These are phyloP conservation scores for Calycina marina DNA, from an alignment of 2,329 filamentous ascomycete species.

Conservation along the genomic window DNA sequence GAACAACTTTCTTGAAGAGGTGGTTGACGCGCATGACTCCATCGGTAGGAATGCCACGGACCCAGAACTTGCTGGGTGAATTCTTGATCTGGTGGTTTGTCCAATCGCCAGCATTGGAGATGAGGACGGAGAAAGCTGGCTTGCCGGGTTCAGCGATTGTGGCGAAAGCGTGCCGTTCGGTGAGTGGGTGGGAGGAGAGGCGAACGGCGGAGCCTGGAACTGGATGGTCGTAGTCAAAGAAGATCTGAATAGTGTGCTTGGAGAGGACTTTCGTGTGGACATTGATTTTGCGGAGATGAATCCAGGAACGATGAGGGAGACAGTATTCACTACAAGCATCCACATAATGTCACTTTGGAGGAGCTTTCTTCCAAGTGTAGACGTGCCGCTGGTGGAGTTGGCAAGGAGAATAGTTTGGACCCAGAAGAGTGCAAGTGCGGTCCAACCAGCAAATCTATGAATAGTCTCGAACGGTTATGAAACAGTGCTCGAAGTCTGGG, in stretches of 20 bases:
- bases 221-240: conserved; percentile 49
- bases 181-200: conserved; percentile 45
- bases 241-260: conserved; percentile 54
- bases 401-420: conserved; percentile 41
- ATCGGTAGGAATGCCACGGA: conserved; percentile 50
- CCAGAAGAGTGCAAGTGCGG: conserved; percentile 50
- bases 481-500: conserved; percentile 45
- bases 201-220: conserved; percentile 41
- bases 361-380: conserved; percentile 23
- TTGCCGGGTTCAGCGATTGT: conserved; percentile 47
- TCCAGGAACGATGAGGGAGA: conserved; percentile 60
- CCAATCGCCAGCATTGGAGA: conserved; percentile 67
- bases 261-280: conserved; percentile 56
- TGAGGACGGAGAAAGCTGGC: conserved; percentile 49
- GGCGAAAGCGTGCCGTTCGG: conserved; percentile 66
- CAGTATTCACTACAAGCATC: conserved; percentile 49
- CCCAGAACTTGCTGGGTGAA: conserved; percentile 49
- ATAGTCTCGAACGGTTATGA: conserved; percentile 57
- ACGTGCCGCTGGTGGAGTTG: conserved; percentile 23
- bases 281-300: conserved; percentile 50
- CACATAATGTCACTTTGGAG: conserved; percentile 43
- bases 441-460: conserved; percentile 65
- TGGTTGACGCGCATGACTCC: conserved; percentile 54
- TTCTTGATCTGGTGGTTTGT: conserved; percentile 47
- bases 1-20: conserved; percentile 48